Evolutionary conservation across 2,329 filamentous ascomycete species (phyloP).

Genomic region (Xylariaceae sp.): DNA sequence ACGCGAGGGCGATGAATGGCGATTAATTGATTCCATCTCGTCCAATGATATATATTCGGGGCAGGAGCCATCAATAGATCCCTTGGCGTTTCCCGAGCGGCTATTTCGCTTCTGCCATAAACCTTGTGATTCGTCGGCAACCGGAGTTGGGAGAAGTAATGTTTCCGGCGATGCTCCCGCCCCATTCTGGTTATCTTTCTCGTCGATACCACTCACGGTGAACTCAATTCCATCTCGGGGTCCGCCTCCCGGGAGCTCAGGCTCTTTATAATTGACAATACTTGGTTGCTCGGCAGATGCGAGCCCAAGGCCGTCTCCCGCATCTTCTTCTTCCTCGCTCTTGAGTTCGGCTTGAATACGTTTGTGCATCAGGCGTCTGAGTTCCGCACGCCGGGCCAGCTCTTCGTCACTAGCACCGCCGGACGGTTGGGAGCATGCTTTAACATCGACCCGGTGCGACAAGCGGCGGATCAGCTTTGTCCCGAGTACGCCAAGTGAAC

Average conservation of each 20-base stretch:
- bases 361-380: conserved; percentile 49
- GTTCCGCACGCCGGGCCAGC: conserved; percentile 49
- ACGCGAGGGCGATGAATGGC: conserved; percentile 22
- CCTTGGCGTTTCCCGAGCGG: conserved; percentile 11
- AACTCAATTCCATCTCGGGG: conserved; percentile 49
- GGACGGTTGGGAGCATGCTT: conserved; percentile 37
- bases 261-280: conserved; percentile 26
- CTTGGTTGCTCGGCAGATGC: conserved; percentile 24
- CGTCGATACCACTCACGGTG: conserved; percentile 27
- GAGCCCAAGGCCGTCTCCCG: conserved; percentile 32
- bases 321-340: conserved; percentile 41
- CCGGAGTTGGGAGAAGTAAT: conserved; percentile 8
- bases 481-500: conserved; percentile 41
- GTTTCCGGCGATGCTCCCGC: conserved; percentile 1
- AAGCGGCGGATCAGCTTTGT: conserved; percentile 42
- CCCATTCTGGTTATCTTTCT: conserved; percentile 12
- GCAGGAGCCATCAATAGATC: conserved; percentile 13
- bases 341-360: conserved; percentile 55
- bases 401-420: conserved; percentile 47
- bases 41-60: conserved; percentile 10
- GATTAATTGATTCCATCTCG: conserved; percentile 16
- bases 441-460: conserved; percentile 40
- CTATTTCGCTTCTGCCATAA: conserved; percentile 17
- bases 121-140: conserved; percentile 4
- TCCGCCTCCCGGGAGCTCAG: conserved; percentile 34